These are phyloP conservation scores for Tricholomella constricta DNA, from an alignment of 768 basidiomycete species.

Conservation along the genomic window DNA sequence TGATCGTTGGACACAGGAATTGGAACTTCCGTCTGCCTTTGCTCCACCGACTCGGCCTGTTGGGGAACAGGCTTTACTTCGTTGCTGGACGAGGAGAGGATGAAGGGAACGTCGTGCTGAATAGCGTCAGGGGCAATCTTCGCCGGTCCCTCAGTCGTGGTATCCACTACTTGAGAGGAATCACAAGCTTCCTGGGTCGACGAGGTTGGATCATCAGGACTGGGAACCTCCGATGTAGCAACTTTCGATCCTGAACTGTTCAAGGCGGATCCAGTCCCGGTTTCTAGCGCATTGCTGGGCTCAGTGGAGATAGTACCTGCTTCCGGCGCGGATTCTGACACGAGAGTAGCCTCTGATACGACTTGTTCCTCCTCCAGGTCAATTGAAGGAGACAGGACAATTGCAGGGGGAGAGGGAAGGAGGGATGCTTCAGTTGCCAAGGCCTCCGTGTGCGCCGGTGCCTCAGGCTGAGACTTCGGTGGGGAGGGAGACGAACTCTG, in stretches of 20 bases:
- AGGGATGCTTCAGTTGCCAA: background rate
- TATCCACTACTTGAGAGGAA: background rate
- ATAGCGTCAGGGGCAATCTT: background rate
- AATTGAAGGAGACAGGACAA: slow-evolving; percentile 12
- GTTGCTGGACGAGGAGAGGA: background rate
- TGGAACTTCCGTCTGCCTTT: background rate
- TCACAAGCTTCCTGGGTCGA: background rate
- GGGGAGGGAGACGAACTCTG: background rate
- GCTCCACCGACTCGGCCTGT: background rate
- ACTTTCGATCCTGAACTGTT: background rate
- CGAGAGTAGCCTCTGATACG: background rate
- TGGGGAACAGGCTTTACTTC: background rate
- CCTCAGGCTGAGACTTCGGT: background rate
- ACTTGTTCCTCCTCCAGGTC: background rate
- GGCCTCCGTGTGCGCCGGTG: background rate
- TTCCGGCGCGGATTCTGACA: background rate
- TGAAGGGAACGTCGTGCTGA: background rate
- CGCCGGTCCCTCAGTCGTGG: background rate
- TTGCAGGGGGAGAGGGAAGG: slow-evolving; percentile 4
- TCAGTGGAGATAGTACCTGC: background rate
- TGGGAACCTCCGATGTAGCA: too few relatives aligned
- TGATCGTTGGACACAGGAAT: background rate
- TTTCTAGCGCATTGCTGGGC: background rate
- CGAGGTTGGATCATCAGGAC: background rate
- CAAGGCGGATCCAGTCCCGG: background rate